Base-by-base conservation (phyloP, 129 eudicot genomes). In the Artemisia argyi region DNA sequence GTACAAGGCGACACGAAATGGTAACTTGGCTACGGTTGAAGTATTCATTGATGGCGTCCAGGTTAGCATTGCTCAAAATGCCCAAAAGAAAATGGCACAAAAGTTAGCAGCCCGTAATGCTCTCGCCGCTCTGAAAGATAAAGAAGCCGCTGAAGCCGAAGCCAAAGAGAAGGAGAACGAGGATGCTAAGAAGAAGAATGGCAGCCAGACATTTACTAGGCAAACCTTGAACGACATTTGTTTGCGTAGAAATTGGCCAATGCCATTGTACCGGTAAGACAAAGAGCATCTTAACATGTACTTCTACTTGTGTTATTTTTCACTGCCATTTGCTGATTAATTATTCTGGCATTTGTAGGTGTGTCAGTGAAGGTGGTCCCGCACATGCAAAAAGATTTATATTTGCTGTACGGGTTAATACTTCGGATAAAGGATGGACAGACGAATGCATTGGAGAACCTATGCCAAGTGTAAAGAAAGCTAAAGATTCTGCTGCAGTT, bases 401-500 rank as follows among this genome's bases (percentile, higher is more conserved):
- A 39, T 94, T 90, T 69, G 86, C 88, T 0, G 99, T 94, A 15
- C 86, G 99, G 1, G 97, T 94, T 1, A 94, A 94, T 73, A 94
- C 97, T 39, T 82, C 88, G 8, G 97, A 90, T 72, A 88, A 66
- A 80, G 99, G 99, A 59, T 94, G 96, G 97, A 94, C 99, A 1
- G 97, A 90, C 53, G 99, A 94, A 80, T 94, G 99, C 64, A 66
- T 94, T 3, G 99, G 99, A 54, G 97, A 94, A 74, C 91, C 99
- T 15, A 94, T 94, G 99, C 97, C 99, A 7, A 94, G 97, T 84
- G 99, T 94, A 56, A 94, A 94, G 90, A 94, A 94, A 85, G 99
- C 99, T n/a, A 94, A 90, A 76, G 97, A 94, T 80, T 94, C 99
- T 28, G 97, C 99, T n/a, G 99, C 99, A 5, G 88, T 87, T 86